Conservation (phyloP, 1,284 basidiomycete genomes). For the Puccinia triticina region DNA sequence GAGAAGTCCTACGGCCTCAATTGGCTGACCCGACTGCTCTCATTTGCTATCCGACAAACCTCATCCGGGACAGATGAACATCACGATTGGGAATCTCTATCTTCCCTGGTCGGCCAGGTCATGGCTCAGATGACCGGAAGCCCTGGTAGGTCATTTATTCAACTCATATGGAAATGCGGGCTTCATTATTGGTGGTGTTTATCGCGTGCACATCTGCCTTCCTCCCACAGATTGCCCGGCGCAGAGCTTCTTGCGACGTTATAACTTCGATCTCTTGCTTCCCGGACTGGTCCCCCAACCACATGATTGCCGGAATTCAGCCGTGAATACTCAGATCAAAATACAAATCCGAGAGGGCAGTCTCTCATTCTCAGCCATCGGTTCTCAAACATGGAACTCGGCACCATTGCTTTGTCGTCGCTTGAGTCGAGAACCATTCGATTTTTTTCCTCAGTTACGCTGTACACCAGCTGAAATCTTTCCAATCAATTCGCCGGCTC, state of each 20-base stretch:
- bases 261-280: constrained; percentile 12
- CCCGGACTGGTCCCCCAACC: neutral
- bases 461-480: neutral
- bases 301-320: neutral
- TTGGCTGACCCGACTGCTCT: constrained; percentile 37
- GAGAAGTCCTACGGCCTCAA: constrained; percentile 17
- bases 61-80: neutral
- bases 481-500: neutral
- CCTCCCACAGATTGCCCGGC: neutral
- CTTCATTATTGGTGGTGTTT: too few relatives aligned
- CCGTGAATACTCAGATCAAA: neutral
- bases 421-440: neutral
- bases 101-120: constrained; percentile 24
- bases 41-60: constrained; percentile 7
- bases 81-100: constrained; percentile 36
- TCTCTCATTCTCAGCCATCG: constrained; percentile 30
- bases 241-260: constrained; percentile 5
- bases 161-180: too few relatives aligned
- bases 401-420: constrained; percentile 31
- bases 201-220: neutral
- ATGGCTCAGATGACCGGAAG: constrained; percentile 27
- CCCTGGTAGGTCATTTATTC: constrained; percentile 26
- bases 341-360: constrained; percentile 25
- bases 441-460: constrained; percentile 19
- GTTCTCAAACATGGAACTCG: constrained; percentile 34